A percentile compares a stretch with the other conserved stretches of the same genome.
Conservation (phyloP, 805 yeast species). For the Spathaspora girioi region DNA sequence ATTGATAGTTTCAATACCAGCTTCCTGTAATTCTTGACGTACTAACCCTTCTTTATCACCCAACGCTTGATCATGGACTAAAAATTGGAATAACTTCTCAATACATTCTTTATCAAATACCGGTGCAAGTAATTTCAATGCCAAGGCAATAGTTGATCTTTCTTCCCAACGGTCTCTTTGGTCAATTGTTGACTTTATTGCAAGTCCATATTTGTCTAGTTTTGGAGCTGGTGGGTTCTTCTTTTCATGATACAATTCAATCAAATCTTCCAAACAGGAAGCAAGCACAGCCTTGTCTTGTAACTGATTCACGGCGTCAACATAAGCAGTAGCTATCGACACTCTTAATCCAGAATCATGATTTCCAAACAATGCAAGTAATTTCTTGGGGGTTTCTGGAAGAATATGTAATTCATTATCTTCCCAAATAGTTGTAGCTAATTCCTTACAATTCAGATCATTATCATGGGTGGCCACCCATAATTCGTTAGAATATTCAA, state of each 20-base stretch:
- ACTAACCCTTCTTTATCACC: constrained; percentile 74
- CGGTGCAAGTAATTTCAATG: constrained; percentile 56
- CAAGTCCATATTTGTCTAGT: constrained; percentile 76
- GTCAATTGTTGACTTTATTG: constrained; percentile 54
- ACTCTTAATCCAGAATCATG: constrained; percentile 65
- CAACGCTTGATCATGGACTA: constrained; percentile 60
- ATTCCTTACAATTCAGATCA: constrained; percentile 53
- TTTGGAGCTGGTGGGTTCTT: constrained; percentile 74
- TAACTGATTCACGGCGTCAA: constrained; percentile 46
- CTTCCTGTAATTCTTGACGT: constrained; percentile 79
- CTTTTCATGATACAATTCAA: constrained; percentile 55
- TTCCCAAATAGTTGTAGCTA: constrained; percentile 82
- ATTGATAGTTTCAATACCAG: constrained; percentile 75
- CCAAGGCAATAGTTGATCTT: constrained; percentile 75
- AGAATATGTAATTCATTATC: constrained; percentile 61
- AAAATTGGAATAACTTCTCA: constrained; percentile 54
- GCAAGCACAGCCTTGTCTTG: constrained; percentile 19
- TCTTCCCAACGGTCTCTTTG: constrained; percentile 80
- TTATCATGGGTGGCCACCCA: constrained; percentile 79
- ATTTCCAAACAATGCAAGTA: constrained; percentile 50
- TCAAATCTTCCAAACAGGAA: constrained; percentile 39
- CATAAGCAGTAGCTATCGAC: constrained; percentile 69
- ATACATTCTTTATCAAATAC: constrained; percentile 41
- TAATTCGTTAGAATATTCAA: constrained; percentile 58
- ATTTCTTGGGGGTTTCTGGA: constrained; percentile 38